These are phyloP conservation scores for Hypoxylon sp. DNA, from an alignment of 2,329 filamentous ascomycete species.

Conservation along the genomic window DNA sequence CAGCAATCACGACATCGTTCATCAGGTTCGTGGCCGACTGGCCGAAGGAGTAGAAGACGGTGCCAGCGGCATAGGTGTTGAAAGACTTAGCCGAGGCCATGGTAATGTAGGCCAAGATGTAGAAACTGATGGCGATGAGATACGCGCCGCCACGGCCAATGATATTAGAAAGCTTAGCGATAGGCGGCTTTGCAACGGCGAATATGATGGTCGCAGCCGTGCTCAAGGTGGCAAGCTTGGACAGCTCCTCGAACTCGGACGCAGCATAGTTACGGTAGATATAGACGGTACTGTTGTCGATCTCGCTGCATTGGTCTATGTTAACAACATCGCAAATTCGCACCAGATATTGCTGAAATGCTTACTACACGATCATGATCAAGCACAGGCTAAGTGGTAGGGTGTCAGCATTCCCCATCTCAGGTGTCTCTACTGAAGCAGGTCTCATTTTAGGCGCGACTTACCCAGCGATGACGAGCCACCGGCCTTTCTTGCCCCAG, in stretches of 20 bases:
- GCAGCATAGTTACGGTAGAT: constrained; percentile 54
- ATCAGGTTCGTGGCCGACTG: constrained; percentile 72
- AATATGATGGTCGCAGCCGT: constrained; percentile 58
- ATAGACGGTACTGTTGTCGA: constrained; percentile 48
- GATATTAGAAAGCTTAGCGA: constrained; percentile 73
- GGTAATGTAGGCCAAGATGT: constrained; percentile 69
- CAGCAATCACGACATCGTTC: constrained; percentile 74
- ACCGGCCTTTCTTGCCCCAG: constrained; percentile 44
- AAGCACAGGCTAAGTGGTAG: constrained; percentile 36
- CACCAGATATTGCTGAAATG: background rate
- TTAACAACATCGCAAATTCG: constrained; percentile 11
- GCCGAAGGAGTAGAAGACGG: constrained; percentile 72
- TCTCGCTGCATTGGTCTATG: constrained; percentile 28
- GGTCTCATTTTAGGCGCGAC: background rate
- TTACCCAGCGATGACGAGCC: constrained; percentile 44
- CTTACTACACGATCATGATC: constrained; percentile 49
- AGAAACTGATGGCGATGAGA: constrained; percentile 66
- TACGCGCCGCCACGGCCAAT: constrained; percentile 75
- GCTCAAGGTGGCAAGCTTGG: constrained; percentile 50
- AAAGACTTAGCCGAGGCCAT: constrained; percentile 69
- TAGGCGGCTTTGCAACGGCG: constrained; percentile 71
- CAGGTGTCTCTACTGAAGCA: background rate
- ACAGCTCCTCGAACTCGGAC: constrained; percentile 53
- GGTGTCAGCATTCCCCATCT: constrained; percentile 7
- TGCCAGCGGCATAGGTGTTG: constrained; percentile 65